Percentiles rank a stretch among this genome's conserved stretches.
Conservation (phyloP, 2,329 filamentous ascomycete species). For the Pseudohalonectria lignicola region DNA sequence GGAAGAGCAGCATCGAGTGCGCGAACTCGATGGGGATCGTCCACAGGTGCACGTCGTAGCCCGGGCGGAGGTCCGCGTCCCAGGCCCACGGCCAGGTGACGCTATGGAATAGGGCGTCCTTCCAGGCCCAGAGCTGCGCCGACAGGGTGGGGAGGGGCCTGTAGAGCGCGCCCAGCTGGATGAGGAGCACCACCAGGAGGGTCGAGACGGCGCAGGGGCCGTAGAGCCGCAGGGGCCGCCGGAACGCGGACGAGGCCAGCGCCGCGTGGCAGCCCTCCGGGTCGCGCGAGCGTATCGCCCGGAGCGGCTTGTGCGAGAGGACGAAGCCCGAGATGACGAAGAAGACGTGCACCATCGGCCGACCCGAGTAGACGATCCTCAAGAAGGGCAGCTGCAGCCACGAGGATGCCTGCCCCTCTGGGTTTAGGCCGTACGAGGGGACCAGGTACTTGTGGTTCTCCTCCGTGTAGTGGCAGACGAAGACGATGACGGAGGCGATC, state of each 20-base stretch:
- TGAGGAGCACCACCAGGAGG: slow-evolving; percentile 23
- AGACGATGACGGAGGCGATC: slow-evolving; percentile 34
- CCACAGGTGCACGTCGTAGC: slow-evolving; percentile 34
- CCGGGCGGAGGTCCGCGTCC: slow-evolving; percentile 20
- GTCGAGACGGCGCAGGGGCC: slow-evolving; percentile 31
- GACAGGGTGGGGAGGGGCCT: slow-evolving; percentile 12
- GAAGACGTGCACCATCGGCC: slow-evolving; percentile 38
- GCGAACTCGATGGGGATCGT: slow-evolving; percentile 36
- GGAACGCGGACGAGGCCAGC: slow-evolving; percentile 33
- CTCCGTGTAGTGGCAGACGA: slow-evolving; percentile 34
- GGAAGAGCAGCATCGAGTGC: slow-evolving; percentile 31
- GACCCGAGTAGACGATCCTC: slow-evolving; percentile 29
- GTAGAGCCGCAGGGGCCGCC: slow-evolving; percentile 33
- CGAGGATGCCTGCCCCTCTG: slow-evolving; percentile 16
- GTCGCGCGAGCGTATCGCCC: slow-evolving; percentile 25
- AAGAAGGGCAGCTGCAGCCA: slow-evolving; percentile 31
- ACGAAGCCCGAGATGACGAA: slow-evolving; percentile 40
- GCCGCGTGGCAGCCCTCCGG: slow-evolving; percentile 23
- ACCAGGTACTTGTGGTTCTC: slow-evolving; percentile 22
- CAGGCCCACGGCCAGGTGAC: slow-evolving; percentile 23
- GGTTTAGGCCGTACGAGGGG: slow-evolving; percentile 24
- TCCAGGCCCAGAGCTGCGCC: slow-evolving; percentile 19
- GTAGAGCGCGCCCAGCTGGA: slow-evolving; percentile 18
- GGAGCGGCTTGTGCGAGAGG: slow-evolving; percentile 31
- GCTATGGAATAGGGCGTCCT: slow-evolving; percentile 17